phyloP scores from a whole-genome alignment of 2,329 filamentous ascomycete species.

The Rasamsonia emersonii region DNA sequence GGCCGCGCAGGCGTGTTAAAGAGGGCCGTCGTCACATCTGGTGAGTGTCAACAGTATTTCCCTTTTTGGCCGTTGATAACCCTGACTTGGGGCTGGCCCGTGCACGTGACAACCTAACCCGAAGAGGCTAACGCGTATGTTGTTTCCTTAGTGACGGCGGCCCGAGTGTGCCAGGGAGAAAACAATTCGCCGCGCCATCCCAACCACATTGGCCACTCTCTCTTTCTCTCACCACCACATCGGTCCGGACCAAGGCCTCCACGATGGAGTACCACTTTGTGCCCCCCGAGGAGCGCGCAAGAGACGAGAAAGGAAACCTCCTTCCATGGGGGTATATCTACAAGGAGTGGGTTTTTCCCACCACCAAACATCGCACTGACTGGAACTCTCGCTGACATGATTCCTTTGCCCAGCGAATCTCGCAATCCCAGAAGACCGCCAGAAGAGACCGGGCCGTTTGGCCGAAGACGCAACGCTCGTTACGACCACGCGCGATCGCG shows the following conservation, averaged over 20 bases:
- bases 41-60: slow-evolving; percentile 15
- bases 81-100: too few relatives aligned
- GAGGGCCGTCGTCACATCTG: slow-evolving; percentile 2
- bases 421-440: slow-evolving; percentile 45
- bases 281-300: slow-evolving; percentile 53
- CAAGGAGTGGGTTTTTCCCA: slow-evolving; percentile 43
- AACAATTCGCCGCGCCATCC: too few relatives aligned
- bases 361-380: background rate
- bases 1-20: background rate
- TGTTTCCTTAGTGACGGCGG: background rate
- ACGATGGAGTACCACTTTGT: slow-evolving; percentile 58
- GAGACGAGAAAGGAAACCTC: slow-evolving; percentile 49
- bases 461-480: slow-evolving; percentile 41
- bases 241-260: background rate
- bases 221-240: background rate
- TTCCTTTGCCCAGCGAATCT: slow-evolving; percentile 27
- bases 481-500: slow-evolving; percentile 39
- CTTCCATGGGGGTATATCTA: slow-evolving; percentile 58
- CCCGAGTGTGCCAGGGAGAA: too few relatives aligned
- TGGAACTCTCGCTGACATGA: slow-evolving; percentile 20
- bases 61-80: too few relatives aligned
- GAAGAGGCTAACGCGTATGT: slow-evolving; percentile 2
- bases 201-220: too few relatives aligned
- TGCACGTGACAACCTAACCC: too few relatives aligned
- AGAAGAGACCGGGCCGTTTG: slow-evolving; percentile 56